These are phyloP conservation scores for Penicillium robsamsonii DNA, from an alignment of 495 filamentous ascomycete species.

Conservation along the genomic window DNA sequence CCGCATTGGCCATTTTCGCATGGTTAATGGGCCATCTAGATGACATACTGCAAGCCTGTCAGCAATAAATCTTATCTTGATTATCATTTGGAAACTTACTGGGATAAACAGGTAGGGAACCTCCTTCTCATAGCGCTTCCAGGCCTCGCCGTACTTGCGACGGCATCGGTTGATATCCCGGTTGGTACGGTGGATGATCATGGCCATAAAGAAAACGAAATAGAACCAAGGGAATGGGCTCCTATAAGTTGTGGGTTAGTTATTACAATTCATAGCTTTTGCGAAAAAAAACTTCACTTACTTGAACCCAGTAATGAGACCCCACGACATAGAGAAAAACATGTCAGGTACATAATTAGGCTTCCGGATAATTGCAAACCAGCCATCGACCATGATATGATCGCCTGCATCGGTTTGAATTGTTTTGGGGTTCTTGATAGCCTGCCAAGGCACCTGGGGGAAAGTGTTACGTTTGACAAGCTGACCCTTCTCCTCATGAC, in stretches of 20 bases:
- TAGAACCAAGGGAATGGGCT: conserved; percentile 86
- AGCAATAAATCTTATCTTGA: neutral
- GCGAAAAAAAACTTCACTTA: neutral
- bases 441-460: conserved; percentile 84
- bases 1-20: neutral
- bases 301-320: conserved; percentile 59
- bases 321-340: conserved; percentile 72
- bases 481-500: conserved; percentile 71
- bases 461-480: conserved; percentile 73
- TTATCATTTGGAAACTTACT: conserved; percentile 52
- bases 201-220: conserved; percentile 77
- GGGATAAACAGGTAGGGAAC: conserved; percentile 95
- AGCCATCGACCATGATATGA: conserved; percentile 80
- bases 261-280: neutral
- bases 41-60: conserved; percentile 7
- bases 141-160: conserved; percentile 84
- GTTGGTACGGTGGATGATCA: conserved; percentile 84
- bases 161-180: conserved; percentile 81
- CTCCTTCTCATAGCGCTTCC: conserved; percentile 79
- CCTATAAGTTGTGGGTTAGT: neutral
- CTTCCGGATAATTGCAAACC: conserved; percentile 88
- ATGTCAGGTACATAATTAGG: conserved; percentile 88
- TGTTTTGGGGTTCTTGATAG: conserved; percentile 69
- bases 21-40: neutral
- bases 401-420: conserved; percentile 75